phyloP scores from a whole-genome alignment of 768 basidiomycete genomes.

The Sporobolomyces phaffii region DNA sequence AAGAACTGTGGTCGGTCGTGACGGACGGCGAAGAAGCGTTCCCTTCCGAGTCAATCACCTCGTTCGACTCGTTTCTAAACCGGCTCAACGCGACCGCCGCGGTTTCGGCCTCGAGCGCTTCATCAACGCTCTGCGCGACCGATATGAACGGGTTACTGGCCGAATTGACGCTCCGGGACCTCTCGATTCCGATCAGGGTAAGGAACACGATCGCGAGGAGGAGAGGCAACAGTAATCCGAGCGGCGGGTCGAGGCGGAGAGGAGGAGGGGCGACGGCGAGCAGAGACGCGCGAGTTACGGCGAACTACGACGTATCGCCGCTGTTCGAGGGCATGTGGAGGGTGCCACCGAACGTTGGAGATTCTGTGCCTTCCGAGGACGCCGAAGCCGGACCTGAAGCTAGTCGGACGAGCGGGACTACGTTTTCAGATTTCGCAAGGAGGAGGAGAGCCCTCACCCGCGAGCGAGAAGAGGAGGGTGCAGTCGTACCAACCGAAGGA shows the following conservation, averaged over 20 bases:
- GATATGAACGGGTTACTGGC: neutral
- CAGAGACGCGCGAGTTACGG: neutral
- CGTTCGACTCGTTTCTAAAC: constrained; percentile 8
- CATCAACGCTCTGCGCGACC: neutral
- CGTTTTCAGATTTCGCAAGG: constrained; percentile 6
- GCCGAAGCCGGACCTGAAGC: too few relatives aligned
- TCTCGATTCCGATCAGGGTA: constrained; percentile 1
- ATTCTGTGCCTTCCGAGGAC: neutral
- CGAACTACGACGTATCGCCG: too few relatives aligned
- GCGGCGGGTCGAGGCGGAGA: neutral
- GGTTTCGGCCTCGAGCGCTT: neutral
- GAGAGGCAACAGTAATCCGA: neutral
- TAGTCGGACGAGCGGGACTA: neutral
- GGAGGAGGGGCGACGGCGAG: neutral
- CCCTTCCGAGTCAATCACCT: neutral
- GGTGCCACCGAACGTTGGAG: neutral
- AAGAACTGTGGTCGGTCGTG: constrained; percentile 16
- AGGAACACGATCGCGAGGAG: neutral
- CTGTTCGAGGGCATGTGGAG: constrained; percentile 25
- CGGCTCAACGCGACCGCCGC: neutral
- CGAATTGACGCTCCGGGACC: constrained; percentile 10
- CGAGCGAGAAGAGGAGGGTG: neutral
- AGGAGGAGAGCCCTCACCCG: neutral
- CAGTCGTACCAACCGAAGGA: neutral
- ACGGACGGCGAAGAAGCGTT: neutral